Evolutionary conservation across 768 basidiomycete genomes (phyloP).

Genomic region (Gymnopilus dilepis): DNA sequence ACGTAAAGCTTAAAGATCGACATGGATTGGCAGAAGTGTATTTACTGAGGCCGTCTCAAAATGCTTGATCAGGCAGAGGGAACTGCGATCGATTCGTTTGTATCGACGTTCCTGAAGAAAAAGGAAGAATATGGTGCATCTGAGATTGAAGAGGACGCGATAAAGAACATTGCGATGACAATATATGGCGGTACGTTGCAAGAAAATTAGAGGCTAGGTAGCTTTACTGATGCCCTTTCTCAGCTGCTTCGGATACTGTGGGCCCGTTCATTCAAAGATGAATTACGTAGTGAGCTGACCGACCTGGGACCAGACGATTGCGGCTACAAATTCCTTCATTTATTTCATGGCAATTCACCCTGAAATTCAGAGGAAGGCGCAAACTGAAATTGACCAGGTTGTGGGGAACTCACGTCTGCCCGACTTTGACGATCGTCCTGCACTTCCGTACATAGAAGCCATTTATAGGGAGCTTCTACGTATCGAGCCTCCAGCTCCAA

Average conservation of each 20-base stretch:
- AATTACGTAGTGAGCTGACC: no score
- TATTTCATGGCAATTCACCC: constrained; percentile 35
- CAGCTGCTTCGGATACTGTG: constrained; percentile 16
- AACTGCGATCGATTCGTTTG: constrained; percentile 9
- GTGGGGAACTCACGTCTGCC: constrained; percentile 36
- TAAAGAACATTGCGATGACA: constrained; percentile 15
- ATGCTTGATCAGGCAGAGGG: constrained; percentile 6
- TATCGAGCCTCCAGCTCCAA: constrained; percentile 13
- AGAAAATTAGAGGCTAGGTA: no score
- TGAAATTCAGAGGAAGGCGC: constrained; percentile 36
- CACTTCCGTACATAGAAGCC: constrained; percentile 30
- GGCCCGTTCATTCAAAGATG: no score
- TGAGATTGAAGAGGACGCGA: constrained; percentile 5
- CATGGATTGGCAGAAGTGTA: no score
- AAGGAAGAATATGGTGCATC: neutral
- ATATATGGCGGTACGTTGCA: constrained; percentile 16
- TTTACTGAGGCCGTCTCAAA: no score
- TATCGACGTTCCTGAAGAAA: constrained; percentile 12
- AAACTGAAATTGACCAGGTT: constrained; percentile 37
- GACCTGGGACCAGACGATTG: constrained; percentile 3
- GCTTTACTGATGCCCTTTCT: no score
- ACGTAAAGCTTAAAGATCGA: no score
- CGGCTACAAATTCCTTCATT: constrained; percentile 25
- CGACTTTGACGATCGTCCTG: constrained; percentile 27
- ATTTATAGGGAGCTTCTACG: constrained; percentile 21